These are phyloP conservation scores for Neurospora sp. DNA, from an alignment of 495 filamentous ascomycete species.

Conservation along the genomic window DNA sequence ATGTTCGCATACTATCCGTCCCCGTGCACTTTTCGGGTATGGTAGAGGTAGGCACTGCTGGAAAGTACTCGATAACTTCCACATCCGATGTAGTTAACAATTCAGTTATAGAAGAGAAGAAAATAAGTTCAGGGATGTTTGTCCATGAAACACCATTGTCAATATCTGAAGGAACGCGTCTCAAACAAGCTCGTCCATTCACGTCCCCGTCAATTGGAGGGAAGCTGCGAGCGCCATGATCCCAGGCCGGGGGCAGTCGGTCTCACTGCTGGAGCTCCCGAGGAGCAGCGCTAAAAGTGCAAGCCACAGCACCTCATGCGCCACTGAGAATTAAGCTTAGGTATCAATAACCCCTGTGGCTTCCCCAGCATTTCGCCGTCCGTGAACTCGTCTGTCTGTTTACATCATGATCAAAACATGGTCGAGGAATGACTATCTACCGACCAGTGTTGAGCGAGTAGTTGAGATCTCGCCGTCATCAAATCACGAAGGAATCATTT, in stretches of 20 bases:
- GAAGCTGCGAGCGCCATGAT: not conserved
- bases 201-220: not conserved
- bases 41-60: not conserved
- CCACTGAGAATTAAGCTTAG: not conserved
- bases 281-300: not conserved
- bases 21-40: not conserved
- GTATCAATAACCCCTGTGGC: not conserved
- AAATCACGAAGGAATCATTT: not conserved
- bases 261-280: not conserved
- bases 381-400: not conserved
- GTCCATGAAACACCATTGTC: not conserved
- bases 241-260: not conserved
- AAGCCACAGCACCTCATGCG: not conserved
- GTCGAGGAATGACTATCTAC: not conserved
- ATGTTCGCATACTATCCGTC: not conserved
- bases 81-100: not conserved
- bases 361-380: not conserved
- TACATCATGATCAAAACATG: not conserved
- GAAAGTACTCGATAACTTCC: not conserved
- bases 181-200: not conserved
- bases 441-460: not conserved
- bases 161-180: not conserved
- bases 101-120: not conserved
- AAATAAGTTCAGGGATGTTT: not conserved
- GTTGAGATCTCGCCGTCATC: not conserved